Evolutionary conservation across 352 stramenopile species (phyloP).

Genomic region (Lagenidium giganteum): DNA sequence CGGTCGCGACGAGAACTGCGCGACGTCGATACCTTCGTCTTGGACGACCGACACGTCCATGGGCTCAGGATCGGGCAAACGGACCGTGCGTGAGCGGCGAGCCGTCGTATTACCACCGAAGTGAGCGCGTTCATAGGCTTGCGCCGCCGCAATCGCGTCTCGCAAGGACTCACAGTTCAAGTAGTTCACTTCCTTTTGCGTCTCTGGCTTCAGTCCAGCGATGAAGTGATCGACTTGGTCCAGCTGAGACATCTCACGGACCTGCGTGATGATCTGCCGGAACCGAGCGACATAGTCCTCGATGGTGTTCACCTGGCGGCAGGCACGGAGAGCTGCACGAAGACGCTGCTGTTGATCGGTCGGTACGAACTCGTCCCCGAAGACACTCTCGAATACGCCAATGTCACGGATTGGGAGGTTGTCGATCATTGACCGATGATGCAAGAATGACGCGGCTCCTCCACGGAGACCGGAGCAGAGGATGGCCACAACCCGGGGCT

Average conservation of each 20-base stretch:
- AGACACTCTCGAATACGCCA: constrained; percentile 7
- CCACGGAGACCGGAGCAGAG: constrained; percentile 5
- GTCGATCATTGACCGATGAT: constrained; percentile 6
- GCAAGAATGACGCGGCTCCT: constrained; percentile 5
- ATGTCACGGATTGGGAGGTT: constrained; percentile 1
- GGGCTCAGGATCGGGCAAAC: no score
- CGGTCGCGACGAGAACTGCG: no score
- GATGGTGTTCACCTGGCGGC: constrained; percentile 3
- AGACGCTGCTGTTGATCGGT: constrained; percentile 20
- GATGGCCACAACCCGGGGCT: constrained; percentile 5
- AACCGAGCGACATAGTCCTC: constrained; percentile 18
- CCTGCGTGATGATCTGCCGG: constrained; percentile 17
- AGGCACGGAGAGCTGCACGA: constrained; percentile 4
- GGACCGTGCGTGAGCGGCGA: no score
- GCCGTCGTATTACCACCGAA: not conserved
- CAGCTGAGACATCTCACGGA: constrained; percentile 14
- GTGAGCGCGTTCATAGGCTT: constrained; percentile 7
- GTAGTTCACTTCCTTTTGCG: constrained; percentile 11
- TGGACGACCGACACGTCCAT: not conserved
- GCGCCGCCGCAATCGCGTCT: constrained; percentile 1
- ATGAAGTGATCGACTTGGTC: constrained; percentile 19
- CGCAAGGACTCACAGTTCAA: constrained; percentile 1
- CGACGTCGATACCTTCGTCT: no score
- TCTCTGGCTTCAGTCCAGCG: constrained; percentile 7
- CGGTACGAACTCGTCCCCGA: constrained; percentile 14